These are phyloP conservation scores for Nemania diffusa DNA, from an alignment of 2,329 filamentous ascomycete genomes.

Conservation along the genomic window DNA sequence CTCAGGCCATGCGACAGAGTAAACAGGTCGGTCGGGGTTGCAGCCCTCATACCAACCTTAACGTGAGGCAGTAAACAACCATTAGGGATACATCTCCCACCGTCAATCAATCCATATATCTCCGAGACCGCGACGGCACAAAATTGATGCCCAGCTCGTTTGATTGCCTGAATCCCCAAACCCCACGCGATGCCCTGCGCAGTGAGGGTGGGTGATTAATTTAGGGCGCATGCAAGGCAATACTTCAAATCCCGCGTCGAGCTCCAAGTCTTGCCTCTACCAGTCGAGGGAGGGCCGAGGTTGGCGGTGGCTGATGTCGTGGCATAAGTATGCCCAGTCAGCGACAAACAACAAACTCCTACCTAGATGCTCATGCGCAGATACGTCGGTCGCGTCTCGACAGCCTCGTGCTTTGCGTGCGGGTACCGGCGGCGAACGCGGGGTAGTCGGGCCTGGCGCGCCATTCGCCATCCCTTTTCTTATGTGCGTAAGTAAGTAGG, in stretches of 20 bases:
- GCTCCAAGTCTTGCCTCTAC: background rate
- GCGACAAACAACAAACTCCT: slow-evolving; percentile 3
- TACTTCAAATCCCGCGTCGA: background rate
- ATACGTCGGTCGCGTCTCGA: background rate
- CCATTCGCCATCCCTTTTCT: background rate
- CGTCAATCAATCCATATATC: background rate
- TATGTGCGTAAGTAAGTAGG: no score
- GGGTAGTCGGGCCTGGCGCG: background rate
- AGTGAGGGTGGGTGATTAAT: slow-evolving; percentile 18
- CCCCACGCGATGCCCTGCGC: background rate
- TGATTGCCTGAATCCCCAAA: background rate
- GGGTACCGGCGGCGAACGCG: background rate
- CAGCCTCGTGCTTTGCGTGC: slow-evolving; percentile 14
- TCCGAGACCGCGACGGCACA: background rate
- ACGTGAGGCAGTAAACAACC: no score
- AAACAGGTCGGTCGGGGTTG: background rate
- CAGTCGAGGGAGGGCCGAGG: background rate
- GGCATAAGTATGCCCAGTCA: slow-evolving; percentile 16
- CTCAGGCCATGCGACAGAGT: slow-evolving; percentile 4
- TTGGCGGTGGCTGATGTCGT: slow-evolving; percentile 5
- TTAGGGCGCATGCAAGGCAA: slow-evolving; percentile 5
- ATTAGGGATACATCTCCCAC: background rate
- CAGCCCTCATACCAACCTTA: no score
- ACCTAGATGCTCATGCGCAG: background rate
- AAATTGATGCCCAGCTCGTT: background rate